Percentiles rank a stretch among this genome's conserved stretches.
Conservation (phyloP, 1,284 basidiomycete species). For the Cystobasidium sp. region DNA sequence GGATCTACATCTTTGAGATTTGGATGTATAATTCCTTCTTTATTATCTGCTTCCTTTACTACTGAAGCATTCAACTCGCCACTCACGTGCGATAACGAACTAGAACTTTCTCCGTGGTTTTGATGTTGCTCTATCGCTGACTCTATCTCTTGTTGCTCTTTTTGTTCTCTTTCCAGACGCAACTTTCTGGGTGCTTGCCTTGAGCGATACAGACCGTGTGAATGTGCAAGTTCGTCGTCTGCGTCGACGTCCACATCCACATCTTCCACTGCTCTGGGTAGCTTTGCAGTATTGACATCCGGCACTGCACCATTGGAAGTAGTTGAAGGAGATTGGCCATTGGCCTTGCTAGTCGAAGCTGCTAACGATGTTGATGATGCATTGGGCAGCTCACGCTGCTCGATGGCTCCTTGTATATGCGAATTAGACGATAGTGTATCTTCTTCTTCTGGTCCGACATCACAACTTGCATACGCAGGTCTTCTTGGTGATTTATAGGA, state of each 20-base stretch:
- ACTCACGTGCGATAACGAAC: neutral
- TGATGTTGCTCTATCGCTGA: constrained; percentile 11
- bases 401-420: constrained; percentile 6
- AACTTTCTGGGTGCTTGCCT: constrained; percentile 38
- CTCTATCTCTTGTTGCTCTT: constrained; percentile 28
- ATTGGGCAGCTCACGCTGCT: neutral
- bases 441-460: constrained; percentile 41
- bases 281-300: neutral
- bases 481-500: neutral
- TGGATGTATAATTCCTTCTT: neutral
- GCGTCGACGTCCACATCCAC: neutral
- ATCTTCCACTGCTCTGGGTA: constrained; percentile 29
- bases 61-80: neutral
- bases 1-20: constrained; percentile 23
- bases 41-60: neutral
- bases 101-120: neutral
- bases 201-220: constrained; percentile 1
- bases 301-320: neutral
- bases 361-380: neutral
- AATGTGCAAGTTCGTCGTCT: constrained; percentile 2
- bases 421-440: neutral
- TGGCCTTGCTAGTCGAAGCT: neutral
- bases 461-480: constrained; percentile 32
- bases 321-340: neutral
- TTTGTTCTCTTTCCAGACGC: constrained; percentile 19